Evolutionary conservation across 768 basidiomycete genomes (phyloP), one percentile per base, ranked within the genome.

Genomic region (Leccinum subgranulosum): DNA sequence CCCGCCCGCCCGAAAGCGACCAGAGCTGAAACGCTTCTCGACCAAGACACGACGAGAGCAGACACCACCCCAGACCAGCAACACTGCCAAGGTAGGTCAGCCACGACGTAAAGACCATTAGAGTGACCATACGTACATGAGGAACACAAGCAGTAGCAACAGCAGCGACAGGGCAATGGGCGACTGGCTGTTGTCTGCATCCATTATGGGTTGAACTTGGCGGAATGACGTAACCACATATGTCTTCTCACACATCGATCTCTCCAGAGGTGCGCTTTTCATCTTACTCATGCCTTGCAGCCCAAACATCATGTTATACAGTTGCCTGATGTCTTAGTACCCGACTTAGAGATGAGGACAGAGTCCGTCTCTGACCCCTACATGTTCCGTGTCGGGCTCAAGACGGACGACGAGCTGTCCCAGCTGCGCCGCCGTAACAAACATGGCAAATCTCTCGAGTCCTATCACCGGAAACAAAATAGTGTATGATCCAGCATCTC

Each of bases 381-480:
- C 73, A 81, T 76, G 60, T 77, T 92, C 64, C 81, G 81, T 54
- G 77, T 73, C 59, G 86, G 84, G 11, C 58, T 88, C 58, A 80
- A 87, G 64, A 74, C 84, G 10, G 84, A 86, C 45, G 80, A 79
- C 39, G 79, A 90, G 63, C 81, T 94, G 47, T 70, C 74, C n/a
- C 80, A 77, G 52, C 70, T 94, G 39, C 82, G 88, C 51, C 76
- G 66, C 50, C 78, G 79, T 33, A 77, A 79, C 27, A 84, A 77
- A 69, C 79, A 74, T 27, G 86, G 87, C 55, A 90, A 84, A 69
- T 73, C 74, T 21, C 70, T 92, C 49, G 90, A 84, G 51, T 75
- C 73, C 48, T 91, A 86, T 67, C 88, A 92, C 52, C 72, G 77
- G 46, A 81, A 76, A 59, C 89, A 94, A 70, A 94, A 94, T 76